Evolutionary conservation across 129 eudicot species (phyloP), one percentile per base, ranked within the genome.

Genomic region (Scalesia atractyloides): DNA sequence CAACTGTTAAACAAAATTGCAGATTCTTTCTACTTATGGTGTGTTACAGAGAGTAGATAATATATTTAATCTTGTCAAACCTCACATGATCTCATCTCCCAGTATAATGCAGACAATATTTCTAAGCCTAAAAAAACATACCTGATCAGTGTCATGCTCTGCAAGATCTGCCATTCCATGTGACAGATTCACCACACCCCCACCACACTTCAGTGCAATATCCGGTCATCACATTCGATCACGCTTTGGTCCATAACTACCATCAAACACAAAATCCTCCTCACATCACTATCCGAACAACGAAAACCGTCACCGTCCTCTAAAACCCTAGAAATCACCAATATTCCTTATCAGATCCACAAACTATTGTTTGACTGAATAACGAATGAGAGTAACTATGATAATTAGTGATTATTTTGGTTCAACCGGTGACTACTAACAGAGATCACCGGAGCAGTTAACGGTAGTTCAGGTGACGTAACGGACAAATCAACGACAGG

Each of bases 91-190:
- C 26, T 24, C 26, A 24, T 24, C 26, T 2, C 26, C 26, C 26
- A 24, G 11, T 13, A 51, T 12, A 62, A 43, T 44, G 52, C 19
- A 57, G 17, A 53, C 46, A 20, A 58, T 44, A 59, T 39, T 54
- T 18, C 19, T 56, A 26, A 52, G 60, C 13, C 20, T 37, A 22
- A 26, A 49, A 2, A 22, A 33, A 30, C 9, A 3, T 58, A 92
- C 98, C 96, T 89, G 98, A 68, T 93, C 89, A 64, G 78, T 84
- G 76, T 87, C 87, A 71, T 89, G 91, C 70, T 85, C 82, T 15
- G 92, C 87, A 86, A 82, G 96, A 93, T 93, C 98, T 89, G 98
- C 98, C 98, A 93, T 93, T 93, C 98, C 91, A 89, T 87, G 96
- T 74, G 96, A 92, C 76, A 75, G 85, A 77, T 43, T 76, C 84